These are phyloP conservation scores for Leishmania arabica DNA, from an alignment of 208 protist species.

Conservation along the genomic window DNA sequence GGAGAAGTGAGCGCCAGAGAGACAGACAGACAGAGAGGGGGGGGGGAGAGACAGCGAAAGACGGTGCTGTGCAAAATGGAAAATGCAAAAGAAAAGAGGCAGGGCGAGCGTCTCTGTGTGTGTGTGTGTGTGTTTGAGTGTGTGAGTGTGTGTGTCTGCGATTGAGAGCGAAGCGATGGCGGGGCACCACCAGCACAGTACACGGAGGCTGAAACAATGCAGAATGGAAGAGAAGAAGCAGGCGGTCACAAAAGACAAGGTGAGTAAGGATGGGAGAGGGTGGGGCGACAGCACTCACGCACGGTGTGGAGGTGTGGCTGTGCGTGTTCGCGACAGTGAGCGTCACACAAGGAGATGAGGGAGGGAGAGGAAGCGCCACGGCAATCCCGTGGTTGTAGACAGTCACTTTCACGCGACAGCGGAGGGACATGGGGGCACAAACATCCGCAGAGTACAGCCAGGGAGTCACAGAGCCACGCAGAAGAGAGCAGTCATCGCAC, in stretches of 20 bases:
- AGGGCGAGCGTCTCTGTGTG: background rate
- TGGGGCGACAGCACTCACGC: background rate
- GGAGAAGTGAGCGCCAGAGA: background rate
- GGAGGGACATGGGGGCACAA: background rate
- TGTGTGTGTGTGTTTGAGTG: background rate
- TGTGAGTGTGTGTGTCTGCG: background rate
- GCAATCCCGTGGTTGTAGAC: background rate
- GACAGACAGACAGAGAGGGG: background rate
- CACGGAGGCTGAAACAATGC: too few species aligned
- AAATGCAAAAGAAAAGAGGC: background rate
- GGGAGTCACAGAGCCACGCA: background rate
- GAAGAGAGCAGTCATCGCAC: background rate
- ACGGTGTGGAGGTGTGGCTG: background rate
- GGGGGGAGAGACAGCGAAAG: background rate
- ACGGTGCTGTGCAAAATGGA: background rate
- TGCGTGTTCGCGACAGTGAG: background rate
- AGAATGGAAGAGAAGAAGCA: background rate
- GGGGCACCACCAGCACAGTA: background rate
- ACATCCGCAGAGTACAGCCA: background rate
- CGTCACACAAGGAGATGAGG: background rate
- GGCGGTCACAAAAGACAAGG: background rate
- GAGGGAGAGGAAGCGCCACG: background rate
- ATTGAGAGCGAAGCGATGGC: background rate
- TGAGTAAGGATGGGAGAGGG: background rate
- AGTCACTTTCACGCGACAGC: background rate